Base-by-base conservation (phyloP, 2,329 filamentous ascomycete species). In the Pseudomassariella vexata region DNA sequence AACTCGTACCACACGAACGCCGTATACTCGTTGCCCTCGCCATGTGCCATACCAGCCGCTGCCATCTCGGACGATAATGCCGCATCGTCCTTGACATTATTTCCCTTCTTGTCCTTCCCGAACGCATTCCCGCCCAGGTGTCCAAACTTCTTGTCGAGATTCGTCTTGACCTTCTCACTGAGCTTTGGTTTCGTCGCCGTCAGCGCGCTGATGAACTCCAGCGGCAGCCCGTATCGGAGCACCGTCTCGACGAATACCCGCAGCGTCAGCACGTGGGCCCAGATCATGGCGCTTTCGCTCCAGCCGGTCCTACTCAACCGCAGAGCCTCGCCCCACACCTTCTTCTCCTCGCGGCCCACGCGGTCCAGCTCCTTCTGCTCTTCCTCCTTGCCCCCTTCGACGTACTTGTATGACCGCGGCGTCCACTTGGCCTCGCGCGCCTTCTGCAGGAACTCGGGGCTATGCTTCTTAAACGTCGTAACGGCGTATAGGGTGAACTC, bases 1-100 rank as follows among this genome's bases (percentile, higher is more conserved):
- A 96, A 85, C 56, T 95, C 86, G 63, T 96, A 98, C 68, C 89
- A 95, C 54, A 96, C 92, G 62, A 94, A 98, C 24, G 92, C 83
- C 38, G 87, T 92, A 66, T 96, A 98, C 57, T 95, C 88, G 46
- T 76, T 70, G 33, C 80, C 81, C 37, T 88, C 85, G 12, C 76
- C 48, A 29, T 50, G 73, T 16, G 68, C 71, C 30, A 82, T 57
- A 17, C 78, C 83, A 4, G 81, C 82, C 3, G 83, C 81, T 24
- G 87, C 85, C 74, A 95, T 85, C 47, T 96, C 90, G 22, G 79
- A 82, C 24, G 84, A 79, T 52, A 85, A 62, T 18, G 77, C 69
- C 10, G 81, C 79, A 50, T 96, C 90, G 53, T 98, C 92, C 60
- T 94, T 94, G 53, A 83, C 84, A 46, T 92, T 80, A 44, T 85